Evolutionary conservation across 2,329 filamentous ascomycete genomes (phyloP).

Genomic region (Dothidotthia symphoricarpi): DNA sequence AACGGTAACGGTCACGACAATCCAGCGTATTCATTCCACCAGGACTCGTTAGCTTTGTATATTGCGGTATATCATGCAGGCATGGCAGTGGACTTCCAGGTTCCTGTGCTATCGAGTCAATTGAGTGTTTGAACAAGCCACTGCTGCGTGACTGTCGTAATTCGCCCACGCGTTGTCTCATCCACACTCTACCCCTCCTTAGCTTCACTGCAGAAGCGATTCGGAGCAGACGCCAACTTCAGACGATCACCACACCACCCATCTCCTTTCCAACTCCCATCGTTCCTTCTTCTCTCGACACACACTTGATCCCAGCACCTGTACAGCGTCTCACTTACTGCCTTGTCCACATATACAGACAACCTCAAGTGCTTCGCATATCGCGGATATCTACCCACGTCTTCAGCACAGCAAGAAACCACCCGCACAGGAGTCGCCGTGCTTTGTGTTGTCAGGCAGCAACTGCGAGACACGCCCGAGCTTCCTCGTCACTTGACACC

Average conservation of each 20-base stretch:
- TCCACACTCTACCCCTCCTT: conserved; percentile 39
- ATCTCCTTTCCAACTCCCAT: background rate
- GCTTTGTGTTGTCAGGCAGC: conserved; percentile 34
- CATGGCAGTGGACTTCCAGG: conserved; percentile 7
- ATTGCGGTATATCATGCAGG: conserved; percentile 12
- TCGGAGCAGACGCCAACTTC: conserved; percentile 7
- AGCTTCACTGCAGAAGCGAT: conserved; percentile 7
- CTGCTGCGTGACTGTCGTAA: conserved; percentile 24
- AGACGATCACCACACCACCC: conserved; percentile 8
- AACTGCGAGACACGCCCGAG: conserved; percentile 23
- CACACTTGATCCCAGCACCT: background rate
- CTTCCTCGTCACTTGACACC: conserved; percentile 24
- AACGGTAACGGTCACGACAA: conserved; percentile 27
- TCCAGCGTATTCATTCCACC: conserved; percentile 18
- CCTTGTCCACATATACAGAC: background rate
- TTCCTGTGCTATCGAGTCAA: conserved; percentile 18
- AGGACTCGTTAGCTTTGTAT: conserved; percentile 11
- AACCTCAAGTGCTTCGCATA: conserved; percentile 18
- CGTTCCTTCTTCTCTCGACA: background rate
- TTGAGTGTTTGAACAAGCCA: conserved; percentile 25
- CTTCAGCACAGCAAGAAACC: conserved; percentile 10
- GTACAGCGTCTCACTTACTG: background rate
- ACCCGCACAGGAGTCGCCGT: conserved; percentile 8
- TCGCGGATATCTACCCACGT: background rate
- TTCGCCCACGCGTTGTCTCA: conserved; percentile 26